A percentile compares a stretch with the other conserved stretches of the same genome.
These are phyloP conservation scores for Cladosporium sp. DNA, from an alignment of 2,329 filamentous ascomycete species.

Conservation along the genomic window DNA sequence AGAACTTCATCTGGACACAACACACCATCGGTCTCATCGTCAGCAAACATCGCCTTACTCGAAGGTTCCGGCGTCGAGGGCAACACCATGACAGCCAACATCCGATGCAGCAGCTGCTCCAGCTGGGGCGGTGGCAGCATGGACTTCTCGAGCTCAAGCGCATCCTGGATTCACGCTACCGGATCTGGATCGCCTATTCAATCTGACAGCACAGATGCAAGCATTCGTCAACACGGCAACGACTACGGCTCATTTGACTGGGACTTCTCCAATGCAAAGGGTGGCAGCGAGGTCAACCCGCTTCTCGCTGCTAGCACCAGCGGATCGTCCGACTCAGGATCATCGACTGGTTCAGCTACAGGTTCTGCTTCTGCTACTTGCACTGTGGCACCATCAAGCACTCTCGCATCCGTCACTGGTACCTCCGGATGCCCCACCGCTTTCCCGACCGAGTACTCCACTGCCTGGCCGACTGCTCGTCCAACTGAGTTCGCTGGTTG, in stretches of 20 bases:
- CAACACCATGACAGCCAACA: constrained; percentile 58
- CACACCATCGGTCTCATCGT: constrained; percentile 46
- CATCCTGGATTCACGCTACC: constrained; percentile 56
- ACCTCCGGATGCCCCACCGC: constrained; percentile 26
- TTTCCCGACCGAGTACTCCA: constrained; percentile 24
- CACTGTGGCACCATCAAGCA: constrained; percentile 9
- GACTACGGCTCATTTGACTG: constrained; percentile 45
- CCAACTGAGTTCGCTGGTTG: constrained; percentile 24
- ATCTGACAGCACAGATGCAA: constrained; percentile 47
- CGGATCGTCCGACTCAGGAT: constrained; percentile 3
- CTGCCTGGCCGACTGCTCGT: constrained; percentile 24
- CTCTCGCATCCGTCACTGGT: constrained; percentile 24
- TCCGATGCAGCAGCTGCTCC: constrained; percentile 57
- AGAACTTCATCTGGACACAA: constrained; percentile 49
- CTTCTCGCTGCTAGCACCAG: constrained; percentile 35
- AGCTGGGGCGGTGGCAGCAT: constrained; percentile 56
- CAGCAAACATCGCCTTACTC: constrained; percentile 51
- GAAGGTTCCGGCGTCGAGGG: constrained; percentile 56
- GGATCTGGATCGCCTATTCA: constrained; percentile 51
- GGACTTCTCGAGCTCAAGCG: constrained; percentile 48
- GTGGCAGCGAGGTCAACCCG: constrained; percentile 51
- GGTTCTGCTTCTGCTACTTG: constrained; percentile 13
- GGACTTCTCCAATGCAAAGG: constrained; percentile 53
- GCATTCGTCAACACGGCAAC: constrained; percentile 49
- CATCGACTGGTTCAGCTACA: constrained; percentile 12